Percentiles rank a stretch among this genome's conserved stretches.
Evolutionary conservation across 371 early-diverging fungal genomes (phyloP).

Genomic region (Mortierella sp.): DNA sequence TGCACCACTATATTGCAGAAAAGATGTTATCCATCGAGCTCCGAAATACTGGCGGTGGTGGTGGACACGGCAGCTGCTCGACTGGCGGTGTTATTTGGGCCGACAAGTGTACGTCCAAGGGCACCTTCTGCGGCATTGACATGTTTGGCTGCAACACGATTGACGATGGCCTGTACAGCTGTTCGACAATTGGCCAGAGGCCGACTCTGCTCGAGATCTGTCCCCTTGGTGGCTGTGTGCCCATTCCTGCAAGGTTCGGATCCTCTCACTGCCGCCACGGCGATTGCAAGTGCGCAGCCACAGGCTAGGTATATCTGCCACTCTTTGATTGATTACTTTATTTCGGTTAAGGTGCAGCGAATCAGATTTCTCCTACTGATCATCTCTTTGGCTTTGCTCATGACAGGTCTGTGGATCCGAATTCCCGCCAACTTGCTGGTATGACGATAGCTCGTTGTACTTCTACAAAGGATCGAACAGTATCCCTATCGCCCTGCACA

Average conservation of each 20-base stretch:
- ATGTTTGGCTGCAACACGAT: slow-evolving; percentile 33
- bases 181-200: slow-evolving; percentile 16
- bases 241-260: neutral
- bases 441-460: neutral
- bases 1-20: neutral
- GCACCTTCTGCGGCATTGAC: slow-evolving; percentile 20
- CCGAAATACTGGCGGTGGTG: slow-evolving; percentile 13
- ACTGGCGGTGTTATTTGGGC: slow-evolving; percentile 5
- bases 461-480: neutral
- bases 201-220: slow-evolving; percentile 22
- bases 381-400: neutral
- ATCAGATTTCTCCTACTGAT: neutral
- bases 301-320: slow-evolving; percentile 2
- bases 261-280: slow-evolving; percentile 14
- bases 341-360: neutral
- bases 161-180: slow-evolving; percentile 28
- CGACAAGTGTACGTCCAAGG: slow-evolving; percentile 28
- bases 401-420: neutral
- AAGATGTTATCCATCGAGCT: neutral
- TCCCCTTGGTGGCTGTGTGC: slow-evolving; percentile 21
- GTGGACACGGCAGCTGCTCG: neutral
- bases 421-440: neutral
- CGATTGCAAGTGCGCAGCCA: slow-evolving; percentile 12
- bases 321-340: neutral
- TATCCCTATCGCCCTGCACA: neutral